Percentiles rank a stretch among this genome's conserved stretches.
Conservation (phyloP, 805 yeast species). For the Sungouiozyma ichnusensis region DNA sequence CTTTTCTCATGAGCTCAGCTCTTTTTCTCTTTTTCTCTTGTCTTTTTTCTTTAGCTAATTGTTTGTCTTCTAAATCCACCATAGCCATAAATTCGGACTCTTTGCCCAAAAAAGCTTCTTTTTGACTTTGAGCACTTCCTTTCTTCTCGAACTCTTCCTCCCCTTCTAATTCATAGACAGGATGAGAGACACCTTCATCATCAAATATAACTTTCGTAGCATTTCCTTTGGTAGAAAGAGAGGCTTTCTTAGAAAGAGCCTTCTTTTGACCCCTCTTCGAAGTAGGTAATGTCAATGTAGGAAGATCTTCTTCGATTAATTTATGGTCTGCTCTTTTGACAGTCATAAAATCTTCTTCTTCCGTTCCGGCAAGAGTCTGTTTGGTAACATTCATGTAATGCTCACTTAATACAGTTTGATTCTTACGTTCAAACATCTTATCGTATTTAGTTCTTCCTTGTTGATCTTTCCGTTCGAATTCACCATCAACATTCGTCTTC, state of each 20-base stretch:
- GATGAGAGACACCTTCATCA: slow-evolving; percentile 89
- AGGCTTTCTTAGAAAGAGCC: slow-evolving; percentile 77
- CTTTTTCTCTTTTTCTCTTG: slow-evolving; percentile 84
- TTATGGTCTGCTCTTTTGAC: slow-evolving; percentile 73
- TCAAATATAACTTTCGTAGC: slow-evolving; percentile 80
- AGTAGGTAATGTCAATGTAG: slow-evolving; percentile 50
- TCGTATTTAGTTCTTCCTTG: slow-evolving; percentile 79
- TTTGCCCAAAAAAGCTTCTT: slow-evolving; percentile 50
- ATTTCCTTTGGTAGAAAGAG: slow-evolving; percentile 48
- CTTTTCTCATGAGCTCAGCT: slow-evolving; percentile 61
- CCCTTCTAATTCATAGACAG: slow-evolving; percentile 80
- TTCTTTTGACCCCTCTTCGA: slow-evolving; percentile 80
- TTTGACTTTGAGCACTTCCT: slow-evolving; percentile 61
- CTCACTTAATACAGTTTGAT: slow-evolving; percentile 84
- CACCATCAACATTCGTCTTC: slow-evolving; percentile 58
- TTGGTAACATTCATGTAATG: slow-evolving; percentile 72
- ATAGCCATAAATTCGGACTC: slow-evolving; percentile 61
- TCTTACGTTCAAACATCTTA: slow-evolving; percentile 89
- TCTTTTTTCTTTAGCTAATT: slow-evolving; percentile 61
- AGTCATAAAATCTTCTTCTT: slow-evolving; percentile 63
- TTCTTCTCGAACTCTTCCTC: slow-evolving; percentile 73
- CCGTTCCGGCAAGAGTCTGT: slow-evolving; percentile 35
- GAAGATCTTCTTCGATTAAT: slow-evolving; percentile 52
- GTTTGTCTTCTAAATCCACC: slow-evolving; percentile 73
- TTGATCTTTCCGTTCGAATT: slow-evolving; percentile 27